Conservation (phyloP, 2,329 filamentous ascomycete genomes). For the Calonectria crousiana region DNA sequence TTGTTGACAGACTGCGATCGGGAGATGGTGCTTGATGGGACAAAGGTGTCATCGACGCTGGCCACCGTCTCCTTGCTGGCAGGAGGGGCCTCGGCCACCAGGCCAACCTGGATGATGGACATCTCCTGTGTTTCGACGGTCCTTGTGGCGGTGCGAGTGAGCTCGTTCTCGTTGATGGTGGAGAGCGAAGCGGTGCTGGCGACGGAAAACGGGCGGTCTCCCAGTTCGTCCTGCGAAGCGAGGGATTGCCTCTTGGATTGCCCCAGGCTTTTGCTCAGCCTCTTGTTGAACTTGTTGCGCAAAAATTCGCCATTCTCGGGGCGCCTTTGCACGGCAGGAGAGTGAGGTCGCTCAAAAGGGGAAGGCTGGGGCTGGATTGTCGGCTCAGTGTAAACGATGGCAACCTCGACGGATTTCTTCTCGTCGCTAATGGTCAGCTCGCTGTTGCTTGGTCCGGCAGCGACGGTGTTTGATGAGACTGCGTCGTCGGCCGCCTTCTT, state of each 20-base stretch:
- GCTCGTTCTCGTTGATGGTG: neutral
- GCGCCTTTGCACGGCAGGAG: neutral
- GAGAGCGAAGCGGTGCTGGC: neutral
- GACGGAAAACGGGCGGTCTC: neutral
- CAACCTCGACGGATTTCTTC: neutral
- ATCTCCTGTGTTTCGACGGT: neutral
- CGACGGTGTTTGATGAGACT: neutral
- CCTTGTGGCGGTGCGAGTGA: neutral
- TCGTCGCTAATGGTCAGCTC: neutral
- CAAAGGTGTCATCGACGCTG: neutral
- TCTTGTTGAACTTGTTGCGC: neutral
- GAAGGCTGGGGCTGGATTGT: neutral
- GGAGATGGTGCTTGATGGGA: neutral
- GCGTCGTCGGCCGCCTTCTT: neutral
- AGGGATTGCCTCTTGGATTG: neutral
- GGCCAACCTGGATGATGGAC: neutral
- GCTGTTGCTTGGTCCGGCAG: neutral
- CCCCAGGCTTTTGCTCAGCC: neutral
- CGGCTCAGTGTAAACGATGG: neutral
- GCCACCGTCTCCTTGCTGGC: neutral
- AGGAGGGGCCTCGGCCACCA: neutral
- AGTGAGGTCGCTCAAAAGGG: neutral
- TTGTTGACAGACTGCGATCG: neutral
- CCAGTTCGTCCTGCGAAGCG: neutral
- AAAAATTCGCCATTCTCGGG: neutral